These are phyloP conservation scores for Thecamonas trahens DNA, from an alignment of 78 protist species.

Conservation along the genomic window DNA sequence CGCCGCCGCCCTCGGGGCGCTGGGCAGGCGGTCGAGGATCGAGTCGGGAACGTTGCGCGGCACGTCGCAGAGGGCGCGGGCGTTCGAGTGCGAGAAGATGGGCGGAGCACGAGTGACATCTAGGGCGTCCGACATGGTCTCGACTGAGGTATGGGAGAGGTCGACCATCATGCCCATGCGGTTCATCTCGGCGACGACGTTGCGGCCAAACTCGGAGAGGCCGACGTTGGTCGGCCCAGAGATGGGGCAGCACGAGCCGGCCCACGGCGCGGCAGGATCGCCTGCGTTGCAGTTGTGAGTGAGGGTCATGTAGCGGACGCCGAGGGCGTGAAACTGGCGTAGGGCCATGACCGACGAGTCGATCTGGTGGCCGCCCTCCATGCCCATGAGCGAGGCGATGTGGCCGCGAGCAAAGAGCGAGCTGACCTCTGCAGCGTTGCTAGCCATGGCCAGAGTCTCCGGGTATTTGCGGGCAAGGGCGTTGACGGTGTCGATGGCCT, in stretches of 20 bases:
- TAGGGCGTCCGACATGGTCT: constrained; percentile 6
- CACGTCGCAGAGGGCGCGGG: neutral
- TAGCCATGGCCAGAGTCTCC: neutral
- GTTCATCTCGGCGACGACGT: constrained; percentile 13
- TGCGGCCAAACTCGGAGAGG: constrained; percentile 1
- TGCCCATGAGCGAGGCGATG: constrained; percentile 1
- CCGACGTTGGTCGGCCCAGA: neutral
- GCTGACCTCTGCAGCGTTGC: neutral
- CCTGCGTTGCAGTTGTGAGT: constrained; percentile 19
- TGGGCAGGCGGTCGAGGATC: neutral
- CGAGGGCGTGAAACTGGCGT: neutral
- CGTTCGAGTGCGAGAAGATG: constrained; percentile 7
- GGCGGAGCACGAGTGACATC: constrained; percentile 5
- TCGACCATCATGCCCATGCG: constrained; percentile 21
- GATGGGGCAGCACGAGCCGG: neutral
- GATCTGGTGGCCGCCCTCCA: constrained; percentile 13
- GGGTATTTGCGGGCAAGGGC: neutral
- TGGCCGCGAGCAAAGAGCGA: neutral
- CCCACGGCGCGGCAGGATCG: constrained; percentile 16
- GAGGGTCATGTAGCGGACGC: constrained; percentile 18
- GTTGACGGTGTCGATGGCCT: neutral
- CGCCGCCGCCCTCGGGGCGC: constrained; percentile 14
- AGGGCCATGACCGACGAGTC: neutral
- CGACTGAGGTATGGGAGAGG: constrained; percentile 8
- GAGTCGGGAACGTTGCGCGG: constrained; percentile 22